Evolutionary conservation across 139 green algal genomes (phyloP).

Genomic region (Tetratostichococcus sp.): DNA sequence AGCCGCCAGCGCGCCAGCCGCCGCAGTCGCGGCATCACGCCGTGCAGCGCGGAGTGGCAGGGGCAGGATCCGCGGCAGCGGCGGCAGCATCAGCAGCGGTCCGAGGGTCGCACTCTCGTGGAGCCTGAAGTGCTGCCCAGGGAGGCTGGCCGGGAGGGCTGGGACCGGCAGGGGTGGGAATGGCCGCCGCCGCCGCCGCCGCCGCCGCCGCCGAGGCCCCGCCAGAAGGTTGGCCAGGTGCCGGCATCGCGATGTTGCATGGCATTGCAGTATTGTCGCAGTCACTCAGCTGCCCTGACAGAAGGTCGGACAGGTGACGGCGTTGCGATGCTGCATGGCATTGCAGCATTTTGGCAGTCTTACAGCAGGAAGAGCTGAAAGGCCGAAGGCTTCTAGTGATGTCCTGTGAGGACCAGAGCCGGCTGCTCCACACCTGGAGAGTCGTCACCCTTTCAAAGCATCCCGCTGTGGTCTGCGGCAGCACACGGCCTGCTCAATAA

Average conservation of each 20-base stretch:
- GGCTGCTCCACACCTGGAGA: no score
- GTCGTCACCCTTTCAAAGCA: no score
- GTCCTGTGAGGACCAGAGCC: no score
- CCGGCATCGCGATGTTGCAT: no score
- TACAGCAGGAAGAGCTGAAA: no score
- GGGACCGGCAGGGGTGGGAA: not conserved
- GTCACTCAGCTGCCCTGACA: not conserved
- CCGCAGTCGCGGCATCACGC: not conserved
- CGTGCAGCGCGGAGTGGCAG: not conserved
- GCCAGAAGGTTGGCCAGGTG: not conserved
- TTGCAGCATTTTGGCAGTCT: not conserved
- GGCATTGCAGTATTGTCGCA: not conserved
- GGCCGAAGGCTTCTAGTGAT: no score
- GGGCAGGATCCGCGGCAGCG: not conserved
- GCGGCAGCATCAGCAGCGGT: no score
- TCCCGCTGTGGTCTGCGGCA: no score
- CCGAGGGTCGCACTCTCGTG: not conserved
- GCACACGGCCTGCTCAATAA: no score
- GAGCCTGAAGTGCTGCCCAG: not conserved
- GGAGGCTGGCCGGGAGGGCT: not conserved
- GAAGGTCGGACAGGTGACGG: not conserved
- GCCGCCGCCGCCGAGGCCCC: no score
- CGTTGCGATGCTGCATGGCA: not conserved
- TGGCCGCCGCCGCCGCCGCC: not conserved
- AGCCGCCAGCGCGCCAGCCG: conserved; percentile 1